Conservation (phyloP, 495 filamentous ascomycete genomes). For the Sordaria brevicollis region DNA sequence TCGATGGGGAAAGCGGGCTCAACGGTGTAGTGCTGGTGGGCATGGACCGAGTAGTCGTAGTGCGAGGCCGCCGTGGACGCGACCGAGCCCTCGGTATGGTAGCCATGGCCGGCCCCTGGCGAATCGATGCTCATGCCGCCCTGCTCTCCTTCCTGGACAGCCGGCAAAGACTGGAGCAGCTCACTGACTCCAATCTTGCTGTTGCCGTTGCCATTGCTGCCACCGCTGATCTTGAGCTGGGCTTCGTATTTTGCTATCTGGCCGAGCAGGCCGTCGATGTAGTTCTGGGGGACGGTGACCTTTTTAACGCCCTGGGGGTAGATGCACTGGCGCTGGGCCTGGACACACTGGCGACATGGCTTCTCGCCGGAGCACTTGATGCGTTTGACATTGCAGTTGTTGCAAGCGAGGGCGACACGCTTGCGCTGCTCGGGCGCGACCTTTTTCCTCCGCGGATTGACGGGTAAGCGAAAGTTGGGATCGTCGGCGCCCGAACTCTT, state of each 20-base stretch:
- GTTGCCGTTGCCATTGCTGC: slow-evolving; percentile 6
- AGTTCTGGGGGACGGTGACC: slow-evolving; percentile 16
- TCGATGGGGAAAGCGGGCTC: slow-evolving; percentile 2
- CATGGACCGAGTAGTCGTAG: not conserved
- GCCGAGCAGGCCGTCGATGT: slow-evolving; percentile 18
- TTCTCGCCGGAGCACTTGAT: slow-evolving; percentile 32
- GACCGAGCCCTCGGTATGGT: not conserved
- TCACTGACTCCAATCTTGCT: slow-evolving; percentile 1
- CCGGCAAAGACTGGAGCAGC: not conserved
- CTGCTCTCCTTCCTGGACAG: not conserved
- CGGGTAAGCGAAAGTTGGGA: slow-evolving; percentile 17
- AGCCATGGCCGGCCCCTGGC: not conserved
- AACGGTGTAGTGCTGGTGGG: not conserved
- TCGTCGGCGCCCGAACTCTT: slow-evolving; percentile 1
- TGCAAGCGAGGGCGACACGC: slow-evolving; percentile 29
- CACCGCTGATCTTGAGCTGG: slow-evolving; percentile 8
- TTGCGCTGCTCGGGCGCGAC: slow-evolving; percentile 24
- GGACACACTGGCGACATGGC: slow-evolving; percentile 26
- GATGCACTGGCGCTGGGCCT: slow-evolving; percentile 17
- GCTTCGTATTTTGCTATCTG: slow-evolving; percentile 12
- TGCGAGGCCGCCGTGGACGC: slow-evolving; percentile 2
- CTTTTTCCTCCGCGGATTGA: slow-evolving; percentile 28
- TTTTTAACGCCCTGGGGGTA: slow-evolving; percentile 23
- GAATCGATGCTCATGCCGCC: not conserved
- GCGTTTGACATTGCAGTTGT: slow-evolving; percentile 33